Conservation (phyloP, 306 rosid genomes). For the Acacia melanoxylon region DNA sequence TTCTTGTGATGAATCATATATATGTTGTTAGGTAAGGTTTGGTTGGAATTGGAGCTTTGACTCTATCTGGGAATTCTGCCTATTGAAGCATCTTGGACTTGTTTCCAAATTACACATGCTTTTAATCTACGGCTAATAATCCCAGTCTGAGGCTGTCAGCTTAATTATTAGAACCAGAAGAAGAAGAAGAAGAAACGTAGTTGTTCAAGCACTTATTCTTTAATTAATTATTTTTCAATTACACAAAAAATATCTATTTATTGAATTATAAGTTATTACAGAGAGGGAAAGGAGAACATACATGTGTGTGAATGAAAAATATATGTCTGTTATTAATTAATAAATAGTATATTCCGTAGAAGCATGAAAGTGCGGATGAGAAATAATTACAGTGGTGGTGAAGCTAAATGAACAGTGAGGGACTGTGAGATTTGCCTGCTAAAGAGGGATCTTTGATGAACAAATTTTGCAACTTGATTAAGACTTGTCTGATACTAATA, state of each 20-base stretch:
- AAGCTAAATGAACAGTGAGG: not conserved
- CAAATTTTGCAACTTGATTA: conserved; percentile 35
- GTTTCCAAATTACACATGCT: conserved; percentile 28
- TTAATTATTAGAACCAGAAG: not conserved
- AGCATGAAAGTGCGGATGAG: not conserved
- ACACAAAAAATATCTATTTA: not conserved
- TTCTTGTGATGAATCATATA: not conserved
- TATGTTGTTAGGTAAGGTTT: conserved; percentile 16
- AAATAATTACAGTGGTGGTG: not conserved
- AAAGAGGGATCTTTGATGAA: conserved; percentile 17
- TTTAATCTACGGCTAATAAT: not conserved
- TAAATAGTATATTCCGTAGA: not conserved
- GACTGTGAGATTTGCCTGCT: not conserved
- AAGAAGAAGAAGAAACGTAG: not conserved
- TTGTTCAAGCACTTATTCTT: not conserved
- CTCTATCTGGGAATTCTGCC: conserved; percentile 41
- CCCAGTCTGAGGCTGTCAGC: not conserved
- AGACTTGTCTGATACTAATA: conserved; percentile 25
- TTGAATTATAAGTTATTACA: not conserved
- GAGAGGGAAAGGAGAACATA: not conserved
- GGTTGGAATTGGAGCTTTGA: conserved; percentile 5
- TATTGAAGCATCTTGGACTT: conserved; percentile 40
- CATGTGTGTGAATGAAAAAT: not conserved
- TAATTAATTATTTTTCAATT: not conserved
- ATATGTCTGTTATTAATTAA: not conserved